These are phyloP conservation scores for Gleditsia sinensis DNA, from an alignment of 306 rosid genomes.

Conservation along the genomic window DNA sequence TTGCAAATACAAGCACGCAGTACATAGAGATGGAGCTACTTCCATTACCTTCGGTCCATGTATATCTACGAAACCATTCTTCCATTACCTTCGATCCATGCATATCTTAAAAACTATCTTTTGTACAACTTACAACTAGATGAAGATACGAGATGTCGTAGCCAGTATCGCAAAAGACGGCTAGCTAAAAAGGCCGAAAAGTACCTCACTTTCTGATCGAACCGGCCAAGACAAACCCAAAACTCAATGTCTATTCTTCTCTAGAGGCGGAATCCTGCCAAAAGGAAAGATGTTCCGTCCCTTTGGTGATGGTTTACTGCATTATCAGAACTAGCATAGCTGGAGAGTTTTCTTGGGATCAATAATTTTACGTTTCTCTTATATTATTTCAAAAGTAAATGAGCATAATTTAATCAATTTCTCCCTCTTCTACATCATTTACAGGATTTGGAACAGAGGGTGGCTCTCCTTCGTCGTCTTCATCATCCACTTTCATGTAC, in stretches of 20 bases:
- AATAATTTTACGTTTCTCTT: conserved; percentile 32
- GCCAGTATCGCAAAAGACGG: not conserved
- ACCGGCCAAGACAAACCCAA: not conserved
- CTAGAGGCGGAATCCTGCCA: conserved; percentile 17
- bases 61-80: no score
- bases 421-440: conserved; percentile 86
- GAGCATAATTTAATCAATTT: conserved; percentile 56
- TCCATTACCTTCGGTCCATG: conserved; percentile 1
- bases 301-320: conserved; percentile 8
- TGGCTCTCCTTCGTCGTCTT: conserved; percentile 78
- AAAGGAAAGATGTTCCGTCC: conserved; percentile 7
- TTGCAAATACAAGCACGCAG: conserved; percentile 23
- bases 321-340: conserved; percentile 22
- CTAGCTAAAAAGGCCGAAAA: not conserved
- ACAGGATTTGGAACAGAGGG: conserved; percentile 47
- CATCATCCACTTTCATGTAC: conserved; percentile 78
- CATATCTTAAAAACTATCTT: not conserved
- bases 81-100: not conserved
- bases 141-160: not conserved
- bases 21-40: conserved; percentile 12
- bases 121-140: conserved; percentile 20
- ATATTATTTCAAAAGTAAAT: conserved; percentile 17
- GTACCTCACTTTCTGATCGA: not conserved
- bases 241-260: conserved; percentile 19
- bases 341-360: conserved; percentile 13